A percentile compares a stretch with the other conserved stretches of the same genome.
phyloP scores from a whole-genome alignment of 352 stramenopile genomes.

The Pythium aphanidermatum region DNA sequence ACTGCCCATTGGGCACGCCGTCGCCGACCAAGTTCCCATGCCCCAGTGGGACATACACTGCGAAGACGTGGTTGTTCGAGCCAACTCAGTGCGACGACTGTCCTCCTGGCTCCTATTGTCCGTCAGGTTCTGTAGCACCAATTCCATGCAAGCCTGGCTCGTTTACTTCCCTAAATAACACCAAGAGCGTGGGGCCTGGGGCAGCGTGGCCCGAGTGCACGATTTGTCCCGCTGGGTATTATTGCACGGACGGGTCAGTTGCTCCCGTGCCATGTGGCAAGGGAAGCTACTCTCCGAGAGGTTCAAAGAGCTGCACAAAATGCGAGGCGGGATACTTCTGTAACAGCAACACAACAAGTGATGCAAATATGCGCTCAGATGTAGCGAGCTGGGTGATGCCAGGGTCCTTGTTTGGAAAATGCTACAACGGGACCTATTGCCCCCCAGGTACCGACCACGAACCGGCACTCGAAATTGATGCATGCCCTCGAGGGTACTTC shows the following conservation, averaged over 20 bases:
- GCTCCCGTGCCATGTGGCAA: conserved; percentile 62
- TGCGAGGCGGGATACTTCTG: conserved; percentile 82
- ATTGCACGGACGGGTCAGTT: conserved; percentile 59
- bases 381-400: conserved; percentile 48
- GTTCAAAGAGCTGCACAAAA: conserved; percentile 43
- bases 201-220: conserved; percentile 54
- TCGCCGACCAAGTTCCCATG: conserved; percentile 70
- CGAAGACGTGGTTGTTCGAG: conserved; percentile 70
- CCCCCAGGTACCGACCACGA: conserved; percentile 56
- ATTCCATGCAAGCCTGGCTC: conserved; percentile 72
- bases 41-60: conserved; percentile 74
- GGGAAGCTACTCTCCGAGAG: conserved; percentile 48
- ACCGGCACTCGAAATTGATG: conserved; percentile 58
- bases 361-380: conserved; percentile 51
- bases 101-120: conserved; percentile 71
- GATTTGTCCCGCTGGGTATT: conserved; percentile 77
- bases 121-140: conserved; percentile 46
- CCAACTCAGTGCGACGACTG: conserved; percentile 73
- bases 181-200: conserved; percentile 51
- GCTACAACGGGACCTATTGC: conserved; percentile 88
- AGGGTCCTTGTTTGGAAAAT: conserved; percentile 60
- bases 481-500: conserved; percentile 77
- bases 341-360: conserved; percentile 58
- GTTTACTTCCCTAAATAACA: conserved; percentile 69
- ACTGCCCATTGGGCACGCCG: conserved; percentile 81